A percentile compares a stretch with the other conserved stretches of the same genome.
Conservation (phyloP, 805 yeast genomes). For the Starmerella sirachaensis region DNA sequence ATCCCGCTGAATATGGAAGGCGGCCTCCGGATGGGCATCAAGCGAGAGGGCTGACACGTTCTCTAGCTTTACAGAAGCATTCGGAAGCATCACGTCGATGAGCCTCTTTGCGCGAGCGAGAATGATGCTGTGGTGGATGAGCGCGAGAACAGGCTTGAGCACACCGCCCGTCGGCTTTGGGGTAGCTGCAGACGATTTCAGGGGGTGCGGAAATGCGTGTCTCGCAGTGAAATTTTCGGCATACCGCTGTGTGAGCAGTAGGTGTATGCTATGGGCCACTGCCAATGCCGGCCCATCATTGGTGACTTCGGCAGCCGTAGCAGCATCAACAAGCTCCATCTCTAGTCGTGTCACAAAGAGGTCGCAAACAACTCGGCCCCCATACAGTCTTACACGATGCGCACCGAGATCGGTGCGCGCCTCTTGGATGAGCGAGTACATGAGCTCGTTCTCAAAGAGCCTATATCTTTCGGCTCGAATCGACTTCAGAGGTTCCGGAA, state of each 20-base stretch:
- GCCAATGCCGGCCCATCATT: constrained; percentile 40
- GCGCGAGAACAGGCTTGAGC: constrained; percentile 28
- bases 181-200: constrained; percentile 10
- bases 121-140: constrained; percentile 22
- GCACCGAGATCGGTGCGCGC: constrained; percentile 50
- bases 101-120: constrained; percentile 17
- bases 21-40: constrained; percentile 5
- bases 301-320: constrained; percentile 23
- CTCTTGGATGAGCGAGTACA: constrained; percentile 65
- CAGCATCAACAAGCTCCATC: constrained; percentile 47
- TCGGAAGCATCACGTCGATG: constrained; percentile 19
- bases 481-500: constrained; percentile 26
- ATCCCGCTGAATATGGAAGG: background rate
- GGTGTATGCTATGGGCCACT: constrained; percentile 41
- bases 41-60: background rate
- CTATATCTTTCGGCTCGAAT: constrained; percentile 58
- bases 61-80: constrained; percentile 4
- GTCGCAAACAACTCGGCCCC: constrained; percentile 49
- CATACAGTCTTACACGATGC: constrained; percentile 56
- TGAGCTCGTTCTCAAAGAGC: constrained; percentile 81
- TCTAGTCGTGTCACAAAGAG: constrained; percentile 56
- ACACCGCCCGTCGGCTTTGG: constrained; percentile 13
- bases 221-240: constrained; percentile 32
- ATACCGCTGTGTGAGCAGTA: constrained; percentile 52
- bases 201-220: constrained; percentile 26